These are phyloP conservation scores for Erythrophleum fordii DNA, from an alignment of 306 rosid species.

Conservation along the genomic window DNA sequence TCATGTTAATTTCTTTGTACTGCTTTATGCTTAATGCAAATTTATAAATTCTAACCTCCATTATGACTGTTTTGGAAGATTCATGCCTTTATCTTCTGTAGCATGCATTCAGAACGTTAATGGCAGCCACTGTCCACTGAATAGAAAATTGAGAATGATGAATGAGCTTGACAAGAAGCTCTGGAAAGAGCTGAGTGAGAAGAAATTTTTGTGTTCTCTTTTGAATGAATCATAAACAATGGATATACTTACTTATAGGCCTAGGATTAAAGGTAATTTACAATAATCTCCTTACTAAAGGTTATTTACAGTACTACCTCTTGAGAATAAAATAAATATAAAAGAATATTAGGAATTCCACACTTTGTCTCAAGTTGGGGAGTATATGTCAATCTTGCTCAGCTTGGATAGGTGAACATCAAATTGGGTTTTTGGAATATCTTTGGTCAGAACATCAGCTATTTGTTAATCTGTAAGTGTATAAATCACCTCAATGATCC, in stretches of 20 bases:
- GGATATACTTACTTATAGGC: neutral
- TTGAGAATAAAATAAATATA: neutral
- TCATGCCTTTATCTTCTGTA: conserved; percentile 17
- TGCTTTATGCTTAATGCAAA: conserved; percentile 20
- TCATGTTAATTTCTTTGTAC: conserved; percentile 25
- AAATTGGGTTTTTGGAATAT: no score
- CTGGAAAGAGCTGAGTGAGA: neutral
- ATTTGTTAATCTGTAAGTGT: no score
- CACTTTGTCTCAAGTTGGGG: no score
- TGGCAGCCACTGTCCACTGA: conserved; percentile 1
- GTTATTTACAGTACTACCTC: neutral
- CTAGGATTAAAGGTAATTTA: neutral
- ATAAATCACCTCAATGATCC: no score
- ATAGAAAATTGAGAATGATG: neutral
- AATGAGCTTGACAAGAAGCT: neutral
- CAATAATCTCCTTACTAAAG: neutral
- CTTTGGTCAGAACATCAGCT: no score
- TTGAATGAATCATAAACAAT: neutral
- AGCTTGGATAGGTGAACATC: no score
- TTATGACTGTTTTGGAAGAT: conserved; percentile 18
- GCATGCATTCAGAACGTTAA: conserved; percentile 20
- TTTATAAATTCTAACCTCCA: conserved; percentile 28
- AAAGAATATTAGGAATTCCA: no score
- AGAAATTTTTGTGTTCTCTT: neutral
- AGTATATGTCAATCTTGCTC: no score